A percentile compares a stretch with the other conserved stretches of the same genome.
phyloP scores from a whole-genome alignment of 2,329 filamentous ascomycete species.

The Neopestalotiopsis rosae region DNA sequence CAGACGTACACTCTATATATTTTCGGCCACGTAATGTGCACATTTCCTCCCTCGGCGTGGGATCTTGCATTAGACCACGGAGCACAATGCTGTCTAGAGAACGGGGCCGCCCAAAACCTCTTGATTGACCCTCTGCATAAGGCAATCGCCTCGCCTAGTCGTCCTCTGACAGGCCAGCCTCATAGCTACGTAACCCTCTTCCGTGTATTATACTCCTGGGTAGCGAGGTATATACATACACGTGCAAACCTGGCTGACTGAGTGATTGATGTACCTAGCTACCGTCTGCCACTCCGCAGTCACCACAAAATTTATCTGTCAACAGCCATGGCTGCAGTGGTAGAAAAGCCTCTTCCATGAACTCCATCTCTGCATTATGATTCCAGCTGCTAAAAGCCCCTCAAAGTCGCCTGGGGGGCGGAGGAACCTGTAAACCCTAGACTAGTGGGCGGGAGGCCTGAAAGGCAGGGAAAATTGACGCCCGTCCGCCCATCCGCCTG shows the following conservation, averaged over 20 bases:
- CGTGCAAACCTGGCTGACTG: not conserved
- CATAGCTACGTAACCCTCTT: not conserved
- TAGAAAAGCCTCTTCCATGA: not conserved
- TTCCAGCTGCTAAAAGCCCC: too few relatives aligned
- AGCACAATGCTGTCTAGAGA: not conserved
- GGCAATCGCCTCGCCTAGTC: conserved; percentile 2
- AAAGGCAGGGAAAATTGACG: not conserved
- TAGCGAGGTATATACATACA: not conserved
- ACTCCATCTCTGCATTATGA: not conserved
- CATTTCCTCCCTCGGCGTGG: not conserved
- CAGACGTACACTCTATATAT: conserved; percentile 1
- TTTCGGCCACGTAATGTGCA: conserved; percentile 3
- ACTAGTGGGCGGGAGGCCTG: not conserved
- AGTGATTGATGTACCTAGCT: not conserved
- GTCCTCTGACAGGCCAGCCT: conserved; percentile 3
- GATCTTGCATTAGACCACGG: not conserved
- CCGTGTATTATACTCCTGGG: too few relatives aligned
- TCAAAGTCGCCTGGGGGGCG: too few relatives aligned
- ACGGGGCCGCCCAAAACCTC: not conserved
- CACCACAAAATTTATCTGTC: too few relatives aligned
- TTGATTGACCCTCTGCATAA: conserved; percentile 3
- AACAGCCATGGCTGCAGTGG: not conserved
- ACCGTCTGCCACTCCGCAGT: too few relatives aligned
- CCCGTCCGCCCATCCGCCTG: not conserved
- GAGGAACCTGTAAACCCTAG: too few relatives aligned